These are phyloP conservation scores for Rhododendron ovatum DNA, from an alignment of 148 eudicot species.

Conservation along the genomic window DNA sequence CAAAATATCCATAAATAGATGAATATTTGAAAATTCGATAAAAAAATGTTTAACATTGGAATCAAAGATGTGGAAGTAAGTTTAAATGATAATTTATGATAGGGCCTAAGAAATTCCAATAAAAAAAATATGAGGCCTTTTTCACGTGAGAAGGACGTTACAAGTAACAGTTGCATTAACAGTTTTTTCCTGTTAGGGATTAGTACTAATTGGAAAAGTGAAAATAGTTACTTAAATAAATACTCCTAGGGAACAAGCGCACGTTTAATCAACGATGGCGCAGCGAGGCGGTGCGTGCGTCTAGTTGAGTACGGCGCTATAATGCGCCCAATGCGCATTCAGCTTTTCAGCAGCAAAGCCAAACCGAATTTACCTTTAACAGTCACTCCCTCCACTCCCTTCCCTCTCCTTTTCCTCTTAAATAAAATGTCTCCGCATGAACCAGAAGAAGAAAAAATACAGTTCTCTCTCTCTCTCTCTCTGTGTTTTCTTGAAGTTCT, in stretches of 20 bases:
- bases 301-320: not conserved
- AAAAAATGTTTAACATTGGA: too few relatives aligned
- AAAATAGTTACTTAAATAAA: too few relatives aligned
- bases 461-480: not conserved
- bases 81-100: too few relatives aligned
- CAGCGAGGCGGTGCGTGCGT: not conserved
- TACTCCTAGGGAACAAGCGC: not conserved
- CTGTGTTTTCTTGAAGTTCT: not conserved
- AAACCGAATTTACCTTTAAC: constrained; percentile 2
- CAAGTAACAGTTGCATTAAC: too few relatives aligned
- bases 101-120: too few relatives aligned
- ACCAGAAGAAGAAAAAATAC: not conserved
- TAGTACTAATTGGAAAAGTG: too few relatives aligned
- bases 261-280: constrained; percentile 6
- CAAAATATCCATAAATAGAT: too few relatives aligned
- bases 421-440: not conserved
- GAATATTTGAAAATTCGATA: too few relatives aligned
- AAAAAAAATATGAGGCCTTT: too few relatives aligned
- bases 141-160: too few relatives aligned
- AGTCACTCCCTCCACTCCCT: not conserved
- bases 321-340: constrained; percentile 9
- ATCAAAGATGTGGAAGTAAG: too few relatives aligned
- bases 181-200: too few relatives aligned
- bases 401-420: not conserved
- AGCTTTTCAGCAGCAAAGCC: not conserved